phyloP scores from a whole-genome alignment of 345 rosid genomes.

The Bruguiera parviflora region DNA sequence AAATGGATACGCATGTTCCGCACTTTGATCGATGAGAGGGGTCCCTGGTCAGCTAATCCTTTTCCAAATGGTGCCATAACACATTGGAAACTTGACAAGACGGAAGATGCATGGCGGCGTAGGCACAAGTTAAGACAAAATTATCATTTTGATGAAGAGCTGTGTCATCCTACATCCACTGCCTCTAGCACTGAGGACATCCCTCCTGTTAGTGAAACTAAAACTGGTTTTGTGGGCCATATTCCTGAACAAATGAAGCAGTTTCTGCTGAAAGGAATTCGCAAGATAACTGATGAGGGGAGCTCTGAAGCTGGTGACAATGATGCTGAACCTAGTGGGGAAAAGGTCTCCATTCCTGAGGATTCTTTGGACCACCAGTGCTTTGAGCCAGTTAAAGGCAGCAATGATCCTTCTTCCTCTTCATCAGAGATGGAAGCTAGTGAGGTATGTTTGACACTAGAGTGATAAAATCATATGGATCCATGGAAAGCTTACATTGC shows the following conservation, averaged over 20 bases:
- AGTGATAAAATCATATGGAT: constrained; percentile 7
- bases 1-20: constrained; percentile 97
- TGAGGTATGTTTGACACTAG: constrained; percentile 47
- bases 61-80: constrained; percentile 68
- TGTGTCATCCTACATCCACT: constrained; percentile 63
- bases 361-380: constrained; percentile 43
- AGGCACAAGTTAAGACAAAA: constrained; percentile 86
- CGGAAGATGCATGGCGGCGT: constrained; percentile 95
- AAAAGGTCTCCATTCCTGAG: constrained; percentile 40
- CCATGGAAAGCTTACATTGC: not conserved
- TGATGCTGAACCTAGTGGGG: constrained; percentile 48
- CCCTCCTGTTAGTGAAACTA: constrained; percentile 45
- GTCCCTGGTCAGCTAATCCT: constrained; percentile 97
- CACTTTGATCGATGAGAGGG: constrained; percentile 88
- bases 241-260: constrained; percentile 97
- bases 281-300: constrained; percentile 77
- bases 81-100: constrained; percentile 96
- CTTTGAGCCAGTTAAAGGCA: constrained; percentile 47
- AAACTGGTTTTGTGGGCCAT: constrained; percentile 68
- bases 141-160: constrained; percentile 84
- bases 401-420: constrained; percentile 49
- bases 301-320: constrained; percentile 59
- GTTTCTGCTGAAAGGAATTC: constrained; percentile 79
- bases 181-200: constrained; percentile 42
- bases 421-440: constrained; percentile 65